phyloP scores from a whole-genome alignment of 2,329 filamentous ascomycete species.

The Ceratocystis diversiconidia region DNA sequence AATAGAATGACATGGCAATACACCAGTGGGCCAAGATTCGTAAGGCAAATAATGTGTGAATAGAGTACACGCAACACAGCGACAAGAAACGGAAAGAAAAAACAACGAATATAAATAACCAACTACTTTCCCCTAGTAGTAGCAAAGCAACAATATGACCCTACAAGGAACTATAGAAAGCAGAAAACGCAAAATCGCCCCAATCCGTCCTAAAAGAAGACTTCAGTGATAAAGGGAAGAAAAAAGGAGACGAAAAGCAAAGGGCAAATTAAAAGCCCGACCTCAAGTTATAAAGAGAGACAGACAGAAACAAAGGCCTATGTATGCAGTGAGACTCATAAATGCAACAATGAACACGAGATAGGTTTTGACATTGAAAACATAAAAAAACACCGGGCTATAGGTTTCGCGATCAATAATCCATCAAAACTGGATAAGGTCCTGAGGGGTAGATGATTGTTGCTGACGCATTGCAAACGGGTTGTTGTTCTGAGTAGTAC shows the following conservation, averaged over 20 bases:
- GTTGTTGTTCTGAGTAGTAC: conserved; percentile 36
- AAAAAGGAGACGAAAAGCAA: conserved; percentile 18
- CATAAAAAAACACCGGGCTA: background rate
- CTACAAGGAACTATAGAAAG: background rate
- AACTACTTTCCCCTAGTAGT: too few species aligned
- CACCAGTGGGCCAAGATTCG: background rate
- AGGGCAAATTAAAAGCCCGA: background rate
- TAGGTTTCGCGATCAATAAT: background rate
- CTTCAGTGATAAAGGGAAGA: background rate
- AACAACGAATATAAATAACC: background rate
- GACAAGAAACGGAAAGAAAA: background rate
- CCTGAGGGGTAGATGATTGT: conserved; percentile 35
- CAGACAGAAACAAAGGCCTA: conserved; percentile 21
- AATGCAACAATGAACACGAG: background rate
- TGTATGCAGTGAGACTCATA: conserved; percentile 10
- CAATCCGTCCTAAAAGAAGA: background rate
- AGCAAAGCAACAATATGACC: background rate
- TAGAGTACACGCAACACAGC: background rate
- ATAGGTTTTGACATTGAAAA: background rate
- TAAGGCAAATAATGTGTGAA: background rate
- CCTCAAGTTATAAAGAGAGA: conserved; percentile 3
- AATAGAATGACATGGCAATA: background rate
- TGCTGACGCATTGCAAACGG: conserved; percentile 40
- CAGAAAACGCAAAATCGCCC: background rate
- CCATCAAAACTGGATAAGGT: conserved; percentile 48